Percentiles rank a stretch among this genome's conserved stretches.
These are phyloP conservation scores for Mariannaea sp. DNA, from an alignment of 2,329 filamentous ascomycete species.

Conservation along the genomic window DNA sequence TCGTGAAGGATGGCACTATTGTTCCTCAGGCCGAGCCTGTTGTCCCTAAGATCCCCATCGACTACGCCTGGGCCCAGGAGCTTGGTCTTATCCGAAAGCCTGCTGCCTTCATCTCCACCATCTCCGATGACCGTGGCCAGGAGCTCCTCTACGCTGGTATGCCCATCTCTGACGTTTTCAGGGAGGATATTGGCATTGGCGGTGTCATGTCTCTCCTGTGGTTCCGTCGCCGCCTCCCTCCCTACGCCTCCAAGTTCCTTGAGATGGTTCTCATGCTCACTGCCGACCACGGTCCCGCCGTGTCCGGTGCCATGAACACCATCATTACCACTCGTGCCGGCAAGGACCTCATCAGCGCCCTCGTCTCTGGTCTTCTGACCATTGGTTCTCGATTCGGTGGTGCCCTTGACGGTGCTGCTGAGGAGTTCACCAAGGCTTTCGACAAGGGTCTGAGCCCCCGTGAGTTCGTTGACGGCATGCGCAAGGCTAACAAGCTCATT, in stretches of 20 bases:
- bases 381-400: slow-evolving; percentile 98
- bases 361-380: slow-evolving; percentile 95
- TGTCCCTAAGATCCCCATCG: slow-evolving; percentile 98
- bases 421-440: slow-evolving; percentile 97
- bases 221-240: slow-evolving; percentile 97
- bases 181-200: slow-evolving; percentile 97
- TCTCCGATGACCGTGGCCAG: slow-evolving; percentile 99
- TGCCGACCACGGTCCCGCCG: slow-evolving; percentile 96
- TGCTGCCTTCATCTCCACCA: slow-evolving; percentile 99
- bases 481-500: slow-evolving; percentile 99
- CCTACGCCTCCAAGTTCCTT: slow-evolving; percentile 97
- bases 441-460: slow-evolving; percentile 98
- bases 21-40: slow-evolving; percentile 85
- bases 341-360: slow-evolving; percentile 95
- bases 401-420: slow-evolving; percentile 94
- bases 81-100: slow-evolving; percentile 99
- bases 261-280: slow-evolving; percentile 99
- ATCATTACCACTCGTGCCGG: slow-evolving; percentile 99
- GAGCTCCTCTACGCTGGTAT: slow-evolving; percentile 98
- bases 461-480: slow-evolving; percentile 98
- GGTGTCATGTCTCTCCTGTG: slow-evolving; percentile 99
- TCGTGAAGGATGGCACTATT: slow-evolving; percentile 84
- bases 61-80: slow-evolving; percentile 99
- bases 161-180: slow-evolving; percentile 99
- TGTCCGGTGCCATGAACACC: slow-evolving; percentile 99